Conservation (phyloP, 2,329 filamentous ascomycete genomes). For the Clarireedia sp. region DNA sequence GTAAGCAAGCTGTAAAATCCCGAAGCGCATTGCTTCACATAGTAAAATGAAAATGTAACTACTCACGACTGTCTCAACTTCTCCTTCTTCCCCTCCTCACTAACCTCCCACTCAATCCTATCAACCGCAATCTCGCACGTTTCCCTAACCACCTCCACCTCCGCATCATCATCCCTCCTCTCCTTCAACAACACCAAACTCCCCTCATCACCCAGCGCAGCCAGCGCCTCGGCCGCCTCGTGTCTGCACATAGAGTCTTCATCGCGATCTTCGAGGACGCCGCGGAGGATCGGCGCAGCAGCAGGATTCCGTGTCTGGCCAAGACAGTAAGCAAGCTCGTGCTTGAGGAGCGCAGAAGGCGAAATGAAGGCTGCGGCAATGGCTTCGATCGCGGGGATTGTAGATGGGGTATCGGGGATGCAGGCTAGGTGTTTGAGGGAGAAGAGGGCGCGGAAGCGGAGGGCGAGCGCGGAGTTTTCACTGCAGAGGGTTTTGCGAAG, state of each 20-base stretch:
- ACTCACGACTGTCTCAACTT: conserved; percentile 72
- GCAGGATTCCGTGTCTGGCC: conserved; percentile 78
- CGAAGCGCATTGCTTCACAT: too few relatives aligned
- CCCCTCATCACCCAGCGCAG: conserved; percentile 68
- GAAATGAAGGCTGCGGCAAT: conserved; percentile 84
- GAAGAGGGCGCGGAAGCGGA: conserved; percentile 93
- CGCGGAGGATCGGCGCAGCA: conserved; percentile 63
- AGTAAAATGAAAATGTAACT: conserved; percentile 3
- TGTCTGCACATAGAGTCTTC: conserved; percentile 95
- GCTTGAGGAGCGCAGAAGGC: conserved; percentile 83
- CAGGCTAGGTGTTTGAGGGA: conserved; percentile 90
- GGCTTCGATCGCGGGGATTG: conserved; percentile 58
- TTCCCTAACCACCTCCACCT: conserved; percentile 78
- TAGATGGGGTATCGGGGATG: conserved; percentile 48
- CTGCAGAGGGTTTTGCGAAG: conserved; percentile 70
- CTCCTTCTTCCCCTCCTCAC: conserved; percentile 61
- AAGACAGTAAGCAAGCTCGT: conserved; percentile 94
- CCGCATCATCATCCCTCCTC: conserved; percentile 66
- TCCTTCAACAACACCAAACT: conserved; percentile 67
- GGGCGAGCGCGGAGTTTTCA: conserved; percentile 73
- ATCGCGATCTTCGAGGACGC: conserved; percentile 66
- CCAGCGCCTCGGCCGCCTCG: conserved; percentile 91
- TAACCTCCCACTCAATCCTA: conserved; percentile 88
- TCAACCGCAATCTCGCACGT: conserved; percentile 96
- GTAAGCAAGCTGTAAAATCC: conserved; percentile 10